A percentile compares a stretch with the other conserved stretches of the same genome.
Evolutionary conservation across 1,284 basidiomycete genomes (phyloP).

Genomic region (Pterulicium gracile): DNA sequence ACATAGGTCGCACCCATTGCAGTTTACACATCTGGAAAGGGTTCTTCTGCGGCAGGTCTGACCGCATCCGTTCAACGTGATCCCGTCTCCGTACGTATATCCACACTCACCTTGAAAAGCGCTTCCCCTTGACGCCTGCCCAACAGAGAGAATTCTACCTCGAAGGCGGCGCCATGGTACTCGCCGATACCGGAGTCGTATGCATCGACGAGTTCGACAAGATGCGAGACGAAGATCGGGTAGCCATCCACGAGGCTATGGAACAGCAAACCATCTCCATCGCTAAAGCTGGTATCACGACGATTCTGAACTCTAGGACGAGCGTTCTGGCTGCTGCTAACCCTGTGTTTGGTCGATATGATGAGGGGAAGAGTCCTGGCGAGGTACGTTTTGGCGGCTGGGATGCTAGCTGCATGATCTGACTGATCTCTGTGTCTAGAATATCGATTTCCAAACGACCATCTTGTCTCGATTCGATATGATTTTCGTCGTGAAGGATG

Average conservation of each 20-base stretch:
- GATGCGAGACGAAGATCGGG: conserved; percentile 98
- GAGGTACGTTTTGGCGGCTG: conserved; percentile 43
- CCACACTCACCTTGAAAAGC: conserved; percentile 4
- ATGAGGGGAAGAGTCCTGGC: conserved; percentile 94
- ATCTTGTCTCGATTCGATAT: conserved; percentile 98
- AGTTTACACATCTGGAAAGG: conserved; percentile 97
- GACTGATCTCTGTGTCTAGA: conserved; percentile 32
- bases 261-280: conserved; percentile 99
- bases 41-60: conserved; percentile 94
- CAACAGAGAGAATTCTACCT: conserved; percentile 92
- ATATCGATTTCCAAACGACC: conserved; percentile 98
- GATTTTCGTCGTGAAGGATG: conserved; percentile 99
- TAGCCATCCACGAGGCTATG: conserved; percentile 99
- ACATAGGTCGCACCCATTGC: conserved; percentile 86
- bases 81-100: conserved; percentile 66
- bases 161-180: conserved; percentile 98
- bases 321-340: conserved; percentile 97
- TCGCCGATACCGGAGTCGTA: conserved; percentile 96
- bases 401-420: background rate
- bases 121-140: conserved; percentile 1
- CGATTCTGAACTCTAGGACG: conserved; percentile 92
- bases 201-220: conserved; percentile 99
- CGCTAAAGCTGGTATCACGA: conserved; percentile 98
- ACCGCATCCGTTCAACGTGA: conserved; percentile 98
- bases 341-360: conserved; percentile 97